phyloP scores from a whole-genome alignment of 345 rosid genomes.

The Bruguiera gymnorhiza region DNA sequence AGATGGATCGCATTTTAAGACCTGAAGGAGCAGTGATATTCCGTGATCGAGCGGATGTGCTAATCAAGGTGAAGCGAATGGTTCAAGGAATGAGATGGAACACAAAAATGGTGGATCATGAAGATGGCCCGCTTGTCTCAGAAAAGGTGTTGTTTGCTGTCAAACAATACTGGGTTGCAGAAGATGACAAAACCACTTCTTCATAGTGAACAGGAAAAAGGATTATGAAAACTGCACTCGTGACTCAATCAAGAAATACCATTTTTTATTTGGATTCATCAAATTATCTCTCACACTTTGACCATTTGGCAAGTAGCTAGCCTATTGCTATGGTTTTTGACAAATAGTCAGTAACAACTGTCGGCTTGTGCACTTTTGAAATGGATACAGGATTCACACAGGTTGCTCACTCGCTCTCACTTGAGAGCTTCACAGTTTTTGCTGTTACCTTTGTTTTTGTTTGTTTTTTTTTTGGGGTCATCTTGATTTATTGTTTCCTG shows the following conservation, averaged over 20 bases:
- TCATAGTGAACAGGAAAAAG: slow-evolving; percentile 10
- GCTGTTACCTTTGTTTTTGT: neutral
- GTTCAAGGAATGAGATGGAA: slow-evolving; percentile 34
- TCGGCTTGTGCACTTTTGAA: neutral
- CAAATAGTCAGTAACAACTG: neutral
- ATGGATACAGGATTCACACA: neutral
- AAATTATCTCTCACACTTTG: neutral
- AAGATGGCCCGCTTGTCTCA: slow-evolving; percentile 28
- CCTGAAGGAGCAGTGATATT: slow-evolving; percentile 36
- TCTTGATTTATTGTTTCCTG: neutral
- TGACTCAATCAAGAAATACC: slow-evolving; percentile 7
- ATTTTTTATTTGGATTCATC: neutral
- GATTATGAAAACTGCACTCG: neutral
- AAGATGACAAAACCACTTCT: slow-evolving; percentile 22
- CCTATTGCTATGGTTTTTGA: slow-evolving; percentile 7
- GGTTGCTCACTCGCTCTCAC: neutral
- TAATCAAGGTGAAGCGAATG: slow-evolving; percentile 21
- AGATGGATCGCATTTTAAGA: slow-evolving; percentile 32
- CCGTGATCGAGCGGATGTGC: slow-evolving; percentile 25
- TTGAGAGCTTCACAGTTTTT: neutral
- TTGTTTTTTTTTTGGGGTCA: neutral
- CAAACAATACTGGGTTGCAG: slow-evolving; percentile 34
- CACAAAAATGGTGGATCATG: slow-evolving; percentile 32
- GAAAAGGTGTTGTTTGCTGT: slow-evolving; percentile 33
- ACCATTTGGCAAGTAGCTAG: neutral